Conservation (phyloP, 2,329 filamentous ascomycete species). For the Xylaria sp. region DNA sequence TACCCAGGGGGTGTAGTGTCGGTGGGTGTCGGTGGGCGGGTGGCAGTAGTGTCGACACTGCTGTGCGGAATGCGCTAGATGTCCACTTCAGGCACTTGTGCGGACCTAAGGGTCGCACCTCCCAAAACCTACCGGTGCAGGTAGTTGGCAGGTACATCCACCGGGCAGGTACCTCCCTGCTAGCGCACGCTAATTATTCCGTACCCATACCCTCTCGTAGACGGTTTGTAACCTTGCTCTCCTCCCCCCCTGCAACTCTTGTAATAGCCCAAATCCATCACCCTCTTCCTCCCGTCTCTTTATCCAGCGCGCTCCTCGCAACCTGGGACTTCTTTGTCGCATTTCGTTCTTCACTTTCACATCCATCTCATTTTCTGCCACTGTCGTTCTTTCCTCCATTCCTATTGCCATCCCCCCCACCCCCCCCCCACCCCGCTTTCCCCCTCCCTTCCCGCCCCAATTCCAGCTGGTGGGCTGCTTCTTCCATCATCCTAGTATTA, state of each 20-base stretch:
- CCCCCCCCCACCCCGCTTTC: not conserved
- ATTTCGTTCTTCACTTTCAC: constrained; percentile 22
- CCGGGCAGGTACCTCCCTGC: not conserved
- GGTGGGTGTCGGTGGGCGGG: not conserved
- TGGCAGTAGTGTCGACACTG: too few relatives aligned
- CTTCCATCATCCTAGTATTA: constrained; percentile 9
- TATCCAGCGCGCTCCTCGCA: constrained; percentile 22
- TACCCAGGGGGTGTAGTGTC: too few relatives aligned
- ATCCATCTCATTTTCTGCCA: constrained; percentile 16
- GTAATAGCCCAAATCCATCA: constrained; percentile 26
- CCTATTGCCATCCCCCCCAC: not conserved
- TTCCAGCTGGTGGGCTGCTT: constrained; percentile 24
- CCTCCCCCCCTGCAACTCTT: constrained; percentile 18
- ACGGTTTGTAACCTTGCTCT: constrained; percentile 5
- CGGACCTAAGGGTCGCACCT: too few relatives aligned
- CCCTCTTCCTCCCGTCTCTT: constrained; percentile 23
- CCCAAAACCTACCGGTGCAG: not conserved
- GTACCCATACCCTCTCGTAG: not conserved
- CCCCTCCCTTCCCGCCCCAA: constrained; percentile 13
- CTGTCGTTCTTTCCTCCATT: constrained; percentile 26
- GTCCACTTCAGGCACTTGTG: too few relatives aligned
- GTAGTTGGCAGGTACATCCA: not conserved
- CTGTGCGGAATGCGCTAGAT: too few relatives aligned
- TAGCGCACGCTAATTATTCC: not conserved
- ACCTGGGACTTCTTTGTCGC: constrained; percentile 14